Base-by-base conservation (phyloP, 805 yeast genomes). In the Ogataea thermomethanolica region DNA sequence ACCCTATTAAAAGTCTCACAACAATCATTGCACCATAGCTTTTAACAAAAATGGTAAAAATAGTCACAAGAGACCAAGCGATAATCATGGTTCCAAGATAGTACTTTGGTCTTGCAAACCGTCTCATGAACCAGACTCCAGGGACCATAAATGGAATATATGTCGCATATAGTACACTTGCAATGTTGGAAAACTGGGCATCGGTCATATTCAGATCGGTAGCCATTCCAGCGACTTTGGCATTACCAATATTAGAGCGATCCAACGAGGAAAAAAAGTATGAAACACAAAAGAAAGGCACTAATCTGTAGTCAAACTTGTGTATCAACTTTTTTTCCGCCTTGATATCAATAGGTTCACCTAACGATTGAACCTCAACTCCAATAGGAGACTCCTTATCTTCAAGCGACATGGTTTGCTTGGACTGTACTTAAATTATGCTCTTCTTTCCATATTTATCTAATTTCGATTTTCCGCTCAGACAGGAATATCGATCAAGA, bases 231-330 rank as follows among this genome's bases (percentile, higher is more conserved):
- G 70, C 69, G 2, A 74, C 70, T 48, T 70, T 70, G 20, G 78
- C 77, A 51, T 73, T 72, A 8, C 71, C 64, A 33, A 73, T 70
- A 45, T 73, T 73, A 13, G 74, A 73, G 44, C 68, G 70, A 51
- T 73, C 76, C 40, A 73, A 59, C 11, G 74, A 69, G 48, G 69
- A 69, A 56, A 70, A 71, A 24, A 73, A 58, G 44, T 73, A 73
- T 69, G 70, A 64, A 24, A 69, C 22, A 12, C 75, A 69, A 35
- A 70, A 58, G 31, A 69, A 55, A 2, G 77, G 78, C 13, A 73
- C 55, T 22, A 73, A 67, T 37, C 66, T 54, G 29, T 61, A 35
- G 46, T 73, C 78, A 12, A 73, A 59, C 51, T 72, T 72, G 32
- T 70, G 54, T 27, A 64, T 55, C 8, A 66, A 53, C 20, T 53